Evolutionary conservation across 768 basidiomycete species (phyloP).

Genomic region (Pulveroboletus sp.): DNA sequence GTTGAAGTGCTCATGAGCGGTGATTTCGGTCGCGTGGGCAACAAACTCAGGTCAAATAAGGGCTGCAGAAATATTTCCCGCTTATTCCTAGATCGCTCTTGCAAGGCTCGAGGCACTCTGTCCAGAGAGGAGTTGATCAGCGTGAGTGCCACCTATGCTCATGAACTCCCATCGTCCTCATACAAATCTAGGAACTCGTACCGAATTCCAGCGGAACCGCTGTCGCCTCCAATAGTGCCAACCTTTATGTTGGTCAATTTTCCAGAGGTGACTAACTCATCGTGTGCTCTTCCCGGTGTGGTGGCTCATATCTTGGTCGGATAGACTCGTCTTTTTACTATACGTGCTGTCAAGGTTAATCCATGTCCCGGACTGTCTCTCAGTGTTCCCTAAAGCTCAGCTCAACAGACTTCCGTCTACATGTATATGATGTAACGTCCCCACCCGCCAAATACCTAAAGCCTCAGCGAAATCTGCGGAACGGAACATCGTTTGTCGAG

Average conservation of each 20-base stretch:
- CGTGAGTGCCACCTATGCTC: slow-evolving; percentile 37
- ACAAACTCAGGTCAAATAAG: slow-evolving; percentile 42
- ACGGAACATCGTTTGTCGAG: slow-evolving; percentile 17
- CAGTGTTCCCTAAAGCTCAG: not conserved
- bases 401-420: slow-evolving; percentile 74
- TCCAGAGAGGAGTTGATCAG: slow-evolving; percentile 51
- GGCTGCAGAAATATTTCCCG: slow-evolving; percentile 46
- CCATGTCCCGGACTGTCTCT: not conserved
- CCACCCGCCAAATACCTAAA: slow-evolving; percentile 31
- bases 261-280: slow-evolving; percentile 49
- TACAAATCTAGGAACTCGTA: slow-evolving; percentile 50
- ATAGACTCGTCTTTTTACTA: slow-evolving; percentile 89
- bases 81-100: slow-evolving; percentile 41
- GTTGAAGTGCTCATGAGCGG: slow-evolving; percentile 64
- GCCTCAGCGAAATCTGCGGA: slow-evolving; percentile 12
- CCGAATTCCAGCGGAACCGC: slow-evolving; percentile 80
- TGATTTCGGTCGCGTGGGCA: slow-evolving; percentile 68
- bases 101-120: slow-evolving; percentile 28
- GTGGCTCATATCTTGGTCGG: slow-evolving; percentile 2
- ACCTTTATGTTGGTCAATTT: slow-evolving; percentile 84
- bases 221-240: slow-evolving; percentile 66
- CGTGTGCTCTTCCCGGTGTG: not conserved
- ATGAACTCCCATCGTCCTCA: not conserved
- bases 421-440: slow-evolving; percentile 77
- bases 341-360: slow-evolving; percentile 77